Evolutionary conservation across 768 basidiomycete species (phyloP).

Genomic region (Calocera viscosa): DNA sequence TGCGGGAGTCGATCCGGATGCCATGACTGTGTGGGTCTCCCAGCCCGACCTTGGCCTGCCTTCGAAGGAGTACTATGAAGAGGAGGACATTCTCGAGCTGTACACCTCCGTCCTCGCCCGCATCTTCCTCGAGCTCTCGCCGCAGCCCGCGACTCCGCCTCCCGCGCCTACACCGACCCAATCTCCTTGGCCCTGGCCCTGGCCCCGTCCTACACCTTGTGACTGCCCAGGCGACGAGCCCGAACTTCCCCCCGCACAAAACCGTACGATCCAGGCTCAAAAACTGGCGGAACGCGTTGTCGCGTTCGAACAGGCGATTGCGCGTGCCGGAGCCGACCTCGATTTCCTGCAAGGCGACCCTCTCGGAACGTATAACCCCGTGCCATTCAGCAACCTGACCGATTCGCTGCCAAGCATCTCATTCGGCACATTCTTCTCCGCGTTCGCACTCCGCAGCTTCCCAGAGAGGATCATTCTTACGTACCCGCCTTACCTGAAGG

Average conservation of each 20-base stretch:
- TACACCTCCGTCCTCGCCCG: slow-evolving; percentile 59
- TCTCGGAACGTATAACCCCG: slow-evolving; percentile 77
- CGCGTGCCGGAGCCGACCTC: slow-evolving; percentile 68
- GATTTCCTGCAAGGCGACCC: slow-evolving; percentile 69
- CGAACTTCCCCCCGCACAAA: slow-evolving; percentile 30
- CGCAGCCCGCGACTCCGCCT: slow-evolving; percentile 7
- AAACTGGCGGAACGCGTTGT: slow-evolving; percentile 61
- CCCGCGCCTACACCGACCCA: neutral
- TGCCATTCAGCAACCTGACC: slow-evolving; percentile 54
- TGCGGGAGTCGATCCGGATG: slow-evolving; percentile 69
- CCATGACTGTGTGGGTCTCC: slow-evolving; percentile 74
- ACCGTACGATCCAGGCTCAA: slow-evolving; percentile 42
- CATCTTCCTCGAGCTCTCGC: slow-evolving; percentile 39
- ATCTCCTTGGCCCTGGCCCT: neutral
- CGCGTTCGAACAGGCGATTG: slow-evolving; percentile 64
- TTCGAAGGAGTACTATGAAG: slow-evolving; percentile 90
- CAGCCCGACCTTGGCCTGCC: slow-evolving; percentile 74
- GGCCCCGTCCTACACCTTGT: neutral
- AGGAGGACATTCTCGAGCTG: slow-evolving; percentile 50
- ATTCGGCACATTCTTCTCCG: slow-evolving; percentile 74
- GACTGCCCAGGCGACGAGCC: slow-evolving; percentile 41
- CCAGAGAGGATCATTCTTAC: slow-evolving; percentile 67
- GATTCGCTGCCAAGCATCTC: slow-evolving; percentile 59
- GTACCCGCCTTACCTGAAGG: slow-evolving; percentile 59
- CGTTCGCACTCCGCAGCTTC: slow-evolving; percentile 66